These are phyloP conservation scores for Cryomyces antarcticus DNA, from an alignment of 495 filamentous ascomycete species.

Conservation along the genomic window DNA sequence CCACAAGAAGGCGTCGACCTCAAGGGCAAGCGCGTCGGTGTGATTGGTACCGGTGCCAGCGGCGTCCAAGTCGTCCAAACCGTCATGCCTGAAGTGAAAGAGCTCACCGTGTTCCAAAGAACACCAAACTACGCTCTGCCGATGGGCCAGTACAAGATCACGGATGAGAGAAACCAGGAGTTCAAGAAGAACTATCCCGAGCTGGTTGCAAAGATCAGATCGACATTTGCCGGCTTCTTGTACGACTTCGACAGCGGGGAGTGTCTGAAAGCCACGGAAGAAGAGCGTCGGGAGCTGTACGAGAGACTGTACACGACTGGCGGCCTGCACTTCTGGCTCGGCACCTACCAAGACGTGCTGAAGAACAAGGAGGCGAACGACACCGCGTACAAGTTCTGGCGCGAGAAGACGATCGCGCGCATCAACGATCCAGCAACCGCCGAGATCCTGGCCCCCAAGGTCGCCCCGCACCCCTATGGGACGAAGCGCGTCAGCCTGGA, in stretches of 20 bases:
- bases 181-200: not conserved
- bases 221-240: constrained; percentile 21
- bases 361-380: constrained; percentile 25
- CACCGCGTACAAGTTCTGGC: constrained; percentile 36
- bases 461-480: constrained; percentile 32
- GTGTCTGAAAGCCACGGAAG: constrained; percentile 26
- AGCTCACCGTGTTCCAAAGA: constrained; percentile 29
- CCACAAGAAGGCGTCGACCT: constrained; percentile 29
- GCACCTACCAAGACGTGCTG: constrained; percentile 29
- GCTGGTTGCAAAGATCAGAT: not conserved
- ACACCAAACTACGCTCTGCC: constrained; percentile 18
- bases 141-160: constrained; percentile 4
- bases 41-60: constrained; percentile 37
- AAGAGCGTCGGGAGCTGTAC: constrained; percentile 25
- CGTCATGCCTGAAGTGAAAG: constrained; percentile 14
- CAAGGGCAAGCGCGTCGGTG: constrained; percentile 26
- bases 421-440: constrained; percentile 27
- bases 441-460: constrained; percentile 31
- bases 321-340: constrained; percentile 29
- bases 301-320: constrained; percentile 27
- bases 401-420: constrained; percentile 26
- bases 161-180: constrained; percentile 8
- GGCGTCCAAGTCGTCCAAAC: constrained; percentile 37
- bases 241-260: constrained; percentile 19
- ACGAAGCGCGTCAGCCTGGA: constrained; percentile 35